These are phyloP conservation scores for Botrytis hyacinthi DNA, from an alignment of 2,329 filamentous ascomycete species.

Conservation along the genomic window DNA sequence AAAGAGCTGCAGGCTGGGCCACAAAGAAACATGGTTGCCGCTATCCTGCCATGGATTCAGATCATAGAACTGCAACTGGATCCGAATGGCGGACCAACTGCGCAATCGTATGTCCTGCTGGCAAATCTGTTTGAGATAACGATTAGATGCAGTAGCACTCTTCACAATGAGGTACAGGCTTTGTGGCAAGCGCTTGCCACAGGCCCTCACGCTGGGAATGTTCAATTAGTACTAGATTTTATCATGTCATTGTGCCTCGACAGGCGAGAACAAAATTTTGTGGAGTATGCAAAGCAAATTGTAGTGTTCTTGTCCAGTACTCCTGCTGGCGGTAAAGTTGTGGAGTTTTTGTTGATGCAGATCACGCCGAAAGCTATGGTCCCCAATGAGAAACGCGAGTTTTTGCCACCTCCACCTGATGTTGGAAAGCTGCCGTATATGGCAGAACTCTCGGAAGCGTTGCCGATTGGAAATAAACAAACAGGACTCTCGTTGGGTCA, in stretches of 20 bases:
- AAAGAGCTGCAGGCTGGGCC: conserved; percentile 78
- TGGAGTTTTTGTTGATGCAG: conserved; percentile 89
- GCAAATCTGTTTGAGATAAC: conserved; percentile 96
- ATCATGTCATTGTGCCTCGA: conserved; percentile 94
- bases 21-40: conserved; percentile 90
- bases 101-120: conserved; percentile 88
- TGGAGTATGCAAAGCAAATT: conserved; percentile 96
- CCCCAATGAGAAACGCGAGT: conserved; percentile 75
- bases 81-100: conserved; percentile 85
- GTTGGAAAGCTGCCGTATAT: conserved; percentile 78
- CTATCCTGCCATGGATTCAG: conserved; percentile 94
- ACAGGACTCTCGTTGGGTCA: conserved; percentile 90
- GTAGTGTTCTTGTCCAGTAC: conserved; percentile 93
- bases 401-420: conserved; percentile 69
- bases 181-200: conserved; percentile 96
- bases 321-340: conserved; percentile 80
- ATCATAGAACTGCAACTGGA: conserved; percentile 89
- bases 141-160: conserved; percentile 79
- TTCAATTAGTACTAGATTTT: conserved; percentile 91
- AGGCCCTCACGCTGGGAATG: conserved; percentile 88
- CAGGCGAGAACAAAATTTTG: conserved; percentile 93
- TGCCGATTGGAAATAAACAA: conserved; percentile 88
- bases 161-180: conserved; percentile 96
- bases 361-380: conserved; percentile 98
- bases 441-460: conserved; percentile 73